These are phyloP conservation scores for Cubamyces sp. DNA, from an alignment of 768 basidiomycete genomes.

Conservation along the genomic window DNA sequence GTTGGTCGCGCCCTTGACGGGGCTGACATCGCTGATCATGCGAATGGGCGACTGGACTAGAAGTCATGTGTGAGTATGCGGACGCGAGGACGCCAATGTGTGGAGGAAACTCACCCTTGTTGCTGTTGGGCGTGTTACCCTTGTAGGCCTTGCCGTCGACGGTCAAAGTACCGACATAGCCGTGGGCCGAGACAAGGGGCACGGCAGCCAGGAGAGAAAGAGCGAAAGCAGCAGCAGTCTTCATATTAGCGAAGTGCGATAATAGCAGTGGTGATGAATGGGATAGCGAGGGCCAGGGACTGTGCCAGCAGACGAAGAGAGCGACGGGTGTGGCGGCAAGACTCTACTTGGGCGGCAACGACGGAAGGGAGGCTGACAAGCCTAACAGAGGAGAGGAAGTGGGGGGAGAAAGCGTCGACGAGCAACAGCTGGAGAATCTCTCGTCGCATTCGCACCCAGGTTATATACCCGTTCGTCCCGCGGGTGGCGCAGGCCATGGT, in stretches of 20 bases:
- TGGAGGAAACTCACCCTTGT: conserved; percentile 36
- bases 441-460: background rate
- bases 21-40: conserved; percentile 43
- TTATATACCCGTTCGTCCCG: background rate
- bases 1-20: conserved; percentile 61
- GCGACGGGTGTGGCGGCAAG: background rate
- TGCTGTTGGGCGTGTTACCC: conserved; percentile 47
- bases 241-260: conserved; percentile 2
- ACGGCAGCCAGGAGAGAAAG: conserved; percentile 26
- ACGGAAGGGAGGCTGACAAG: background rate
- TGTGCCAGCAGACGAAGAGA: conserved; percentile 13
- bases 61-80: background rate
- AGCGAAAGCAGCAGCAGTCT: conserved; percentile 12
- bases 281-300: background rate
- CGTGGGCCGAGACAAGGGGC: conserved; percentile 44
- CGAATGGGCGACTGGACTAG: conserved; percentile 39
- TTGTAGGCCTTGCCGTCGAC: conserved; percentile 50
- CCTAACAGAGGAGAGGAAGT: background rate
- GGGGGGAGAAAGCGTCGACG: conserved; percentile 1
- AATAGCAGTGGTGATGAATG: background rate
- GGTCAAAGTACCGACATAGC: conserved; percentile 44
- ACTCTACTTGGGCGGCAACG: conserved; percentile 4
- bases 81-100: conserved; percentile 35
- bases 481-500: conserved; percentile 2
- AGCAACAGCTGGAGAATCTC: conserved; percentile 1